Evolutionary conservation across 2,329 filamentous ascomycete species (phyloP), one percentile per base, ranked within the genome.

Genomic region (Eutypa lata): DNA sequence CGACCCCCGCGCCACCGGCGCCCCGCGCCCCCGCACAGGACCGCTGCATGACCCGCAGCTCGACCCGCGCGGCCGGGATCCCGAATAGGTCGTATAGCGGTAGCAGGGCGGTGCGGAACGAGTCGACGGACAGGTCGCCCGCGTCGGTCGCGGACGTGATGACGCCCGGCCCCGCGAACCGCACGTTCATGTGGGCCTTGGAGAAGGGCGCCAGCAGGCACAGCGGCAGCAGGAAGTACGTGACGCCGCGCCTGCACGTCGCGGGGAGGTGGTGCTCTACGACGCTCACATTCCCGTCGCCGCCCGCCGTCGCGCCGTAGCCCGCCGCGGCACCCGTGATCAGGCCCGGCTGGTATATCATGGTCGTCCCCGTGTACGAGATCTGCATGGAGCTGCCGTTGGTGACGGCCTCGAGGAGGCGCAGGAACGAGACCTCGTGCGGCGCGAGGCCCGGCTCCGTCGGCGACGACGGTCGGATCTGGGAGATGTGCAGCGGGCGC

Each of bases 321-420:
- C 90, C 91, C 19, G 89, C 79, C 22, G 89, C 84, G 46, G 87
- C 88, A 56, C 94, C 94, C 0, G 91, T 94, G 65, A 99, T 95
- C 40, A 99, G 78, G 35, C 94, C 94, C 0, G 94, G 94, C 60
- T 90, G 88, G 74, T 95, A 99, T 37, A 92, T 87, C 52, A 99
- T 83, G 1, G 91, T 92, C 0, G 94, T 97, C 68, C 94, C 94
- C 1, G 91, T 97, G 75, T 96, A 94, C 11, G 91, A 96, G 62
- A 99, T 96, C 66, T 97, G 92, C 75, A 97, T 91, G 52, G 89
- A 86, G 53, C 89, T 90, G 73, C 94, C 94, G 78, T 99, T 99
- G 66, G 94, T 99, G 64, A 99, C 81, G 61, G 90, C 83, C 72
- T 97, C 94, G 66, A 99, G 86, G 18, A 99, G 88, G 53, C 94